phyloP scores from a whole-genome alignment of 163 green algal genomes.

The Scenedesmus sp. region DNA sequence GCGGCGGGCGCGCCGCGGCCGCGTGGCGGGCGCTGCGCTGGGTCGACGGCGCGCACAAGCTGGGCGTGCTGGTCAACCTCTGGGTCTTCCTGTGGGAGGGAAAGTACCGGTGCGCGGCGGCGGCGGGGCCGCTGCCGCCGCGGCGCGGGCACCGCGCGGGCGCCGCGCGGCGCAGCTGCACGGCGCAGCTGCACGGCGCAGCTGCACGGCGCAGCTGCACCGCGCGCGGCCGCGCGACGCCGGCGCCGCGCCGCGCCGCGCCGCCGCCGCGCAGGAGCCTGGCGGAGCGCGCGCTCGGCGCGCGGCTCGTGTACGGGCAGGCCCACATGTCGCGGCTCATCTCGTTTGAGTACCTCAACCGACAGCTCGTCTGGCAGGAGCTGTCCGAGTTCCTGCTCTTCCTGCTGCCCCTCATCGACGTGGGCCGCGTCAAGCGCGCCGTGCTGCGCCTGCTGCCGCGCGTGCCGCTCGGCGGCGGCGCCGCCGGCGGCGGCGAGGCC shows the following conservation, averaged over 20 bases:
- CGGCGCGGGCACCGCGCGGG: background rate
- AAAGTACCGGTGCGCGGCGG: slow-evolving; percentile 77
- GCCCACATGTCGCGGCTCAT: slow-evolving; percentile 75
- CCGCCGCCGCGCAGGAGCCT: slow-evolving; percentile 67
- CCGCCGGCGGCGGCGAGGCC: background rate
- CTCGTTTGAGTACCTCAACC: slow-evolving; percentile 96
- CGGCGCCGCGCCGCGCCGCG: too few relatives aligned
- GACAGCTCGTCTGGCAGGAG: slow-evolving; percentile 91
- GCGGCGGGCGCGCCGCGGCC: slow-evolving; percentile 18
- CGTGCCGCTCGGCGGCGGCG: slow-evolving; percentile 32
- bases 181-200: too few relatives aligned
- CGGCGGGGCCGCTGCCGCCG: too few relatives aligned
- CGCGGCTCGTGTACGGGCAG: slow-evolving; percentile 82
- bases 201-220: too few relatives aligned
- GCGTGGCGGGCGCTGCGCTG: slow-evolving; percentile 53
- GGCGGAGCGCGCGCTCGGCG: slow-evolving; percentile 78
- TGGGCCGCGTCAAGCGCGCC: slow-evolving; percentile 47
- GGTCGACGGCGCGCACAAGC: slow-evolving; percentile 64
- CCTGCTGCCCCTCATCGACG: slow-evolving; percentile 82
- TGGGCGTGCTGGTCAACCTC: slow-evolving; percentile 73
- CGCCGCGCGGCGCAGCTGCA: too few relatives aligned
- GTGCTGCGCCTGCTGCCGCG: slow-evolving; percentile 59
- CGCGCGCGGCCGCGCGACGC: too few relatives aligned
- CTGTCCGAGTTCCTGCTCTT: slow-evolving; percentile 89
- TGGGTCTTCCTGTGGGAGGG: slow-evolving; percentile 78